Evolutionary conservation across 768 basidiomycete genomes (phyloP).

Genomic region (Lactarius sp.): DNA sequence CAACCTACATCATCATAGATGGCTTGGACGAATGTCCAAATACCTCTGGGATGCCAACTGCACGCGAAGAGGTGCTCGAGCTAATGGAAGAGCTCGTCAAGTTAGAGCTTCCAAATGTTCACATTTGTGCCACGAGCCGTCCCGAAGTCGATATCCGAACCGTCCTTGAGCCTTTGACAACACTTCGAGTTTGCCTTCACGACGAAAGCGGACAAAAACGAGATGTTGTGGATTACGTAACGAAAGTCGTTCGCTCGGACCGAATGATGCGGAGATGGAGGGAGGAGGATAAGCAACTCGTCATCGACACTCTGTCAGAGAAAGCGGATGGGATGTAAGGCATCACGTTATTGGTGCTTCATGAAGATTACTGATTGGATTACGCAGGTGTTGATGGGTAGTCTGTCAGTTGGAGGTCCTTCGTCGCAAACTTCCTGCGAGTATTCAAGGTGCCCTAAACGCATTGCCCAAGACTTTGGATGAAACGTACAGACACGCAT

Average conservation of each 20-base stretch:
- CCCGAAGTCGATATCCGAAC: conserved; percentile 4
- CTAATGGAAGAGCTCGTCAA: not conserved
- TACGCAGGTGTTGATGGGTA: conserved; percentile 2
- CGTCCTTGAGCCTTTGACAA: not conserved
- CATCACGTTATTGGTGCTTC: too few species aligned
- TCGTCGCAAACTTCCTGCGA: not conserved
- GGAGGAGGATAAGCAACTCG: not conserved
- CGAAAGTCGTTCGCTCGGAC: not conserved
- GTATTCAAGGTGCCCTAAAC: not conserved
- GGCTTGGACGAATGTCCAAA: too few species aligned
- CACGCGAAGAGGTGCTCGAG: not conserved
- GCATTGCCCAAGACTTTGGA: not conserved
- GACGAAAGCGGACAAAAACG: not conserved
- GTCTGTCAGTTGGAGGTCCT: not conserved
- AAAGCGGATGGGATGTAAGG: conserved; percentile 12
- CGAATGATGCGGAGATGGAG: conserved; percentile 5
- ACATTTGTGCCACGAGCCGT: conserved; percentile 1
- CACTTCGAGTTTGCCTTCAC: not conserved
- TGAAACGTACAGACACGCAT: not conserved
- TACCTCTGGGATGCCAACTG: too few species aligned
- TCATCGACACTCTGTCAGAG: not conserved
- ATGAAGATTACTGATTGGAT: not conserved
- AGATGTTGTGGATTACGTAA: not conserved
- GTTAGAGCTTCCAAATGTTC: not conserved
- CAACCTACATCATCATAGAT: too few species aligned